phyloP scores from a whole-genome alignment of 2,329 filamentous ascomycete species.

The Aspergillus sp. region DNA sequence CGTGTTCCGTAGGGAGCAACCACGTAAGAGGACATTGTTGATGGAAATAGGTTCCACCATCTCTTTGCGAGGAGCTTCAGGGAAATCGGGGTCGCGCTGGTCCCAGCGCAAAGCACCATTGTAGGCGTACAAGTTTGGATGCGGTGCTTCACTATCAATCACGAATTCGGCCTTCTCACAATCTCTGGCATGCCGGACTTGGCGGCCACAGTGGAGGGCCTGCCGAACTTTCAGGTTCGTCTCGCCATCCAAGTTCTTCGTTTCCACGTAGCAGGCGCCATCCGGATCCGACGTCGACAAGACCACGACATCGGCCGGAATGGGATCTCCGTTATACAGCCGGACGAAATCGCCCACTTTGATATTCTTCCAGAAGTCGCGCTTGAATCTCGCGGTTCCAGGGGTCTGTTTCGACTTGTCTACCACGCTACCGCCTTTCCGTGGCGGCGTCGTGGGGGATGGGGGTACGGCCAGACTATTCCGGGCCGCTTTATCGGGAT shows the following conservation, averaged over 20 bases:
- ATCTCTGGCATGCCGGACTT: constrained; percentile 83
- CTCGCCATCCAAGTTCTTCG: constrained; percentile 96
- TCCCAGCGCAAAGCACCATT: constrained; percentile 86
- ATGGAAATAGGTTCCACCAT: constrained; percentile 94
- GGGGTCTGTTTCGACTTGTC: constrained; percentile 65
- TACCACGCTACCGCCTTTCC: constrained; percentile 66
- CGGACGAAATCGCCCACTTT: constrained; percentile 95
- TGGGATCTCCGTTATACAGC: constrained; percentile 92
- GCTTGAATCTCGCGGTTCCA: constrained; percentile 81
- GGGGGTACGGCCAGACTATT: constrained; percentile 23
- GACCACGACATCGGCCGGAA: constrained; percentile 90
- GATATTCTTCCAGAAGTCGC: constrained; percentile 91
- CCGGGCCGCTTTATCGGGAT: constrained; percentile 31
- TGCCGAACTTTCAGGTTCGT: constrained; percentile 96
- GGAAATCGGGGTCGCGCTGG: constrained; percentile 66
- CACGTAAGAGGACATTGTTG: constrained; percentile 91
- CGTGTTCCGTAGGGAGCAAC: constrained; percentile 90
- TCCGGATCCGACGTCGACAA: constrained; percentile 91
- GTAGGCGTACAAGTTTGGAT: constrained; percentile 94
- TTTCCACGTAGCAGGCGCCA: constrained; percentile 95
- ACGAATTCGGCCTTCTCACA: constrained; percentile 86
- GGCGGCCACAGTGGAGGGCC: constrained; percentile 79
- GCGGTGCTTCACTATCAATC: constrained; percentile 86
- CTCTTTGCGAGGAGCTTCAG: constrained; percentile 62
- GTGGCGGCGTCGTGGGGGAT: constrained; percentile 24